Percentiles rank a stretch among this genome's conserved stretches.
Conservation (phyloP, 2,329 filamentous ascomycete species). For the Sporothrix brunneoviolacea region DNA sequence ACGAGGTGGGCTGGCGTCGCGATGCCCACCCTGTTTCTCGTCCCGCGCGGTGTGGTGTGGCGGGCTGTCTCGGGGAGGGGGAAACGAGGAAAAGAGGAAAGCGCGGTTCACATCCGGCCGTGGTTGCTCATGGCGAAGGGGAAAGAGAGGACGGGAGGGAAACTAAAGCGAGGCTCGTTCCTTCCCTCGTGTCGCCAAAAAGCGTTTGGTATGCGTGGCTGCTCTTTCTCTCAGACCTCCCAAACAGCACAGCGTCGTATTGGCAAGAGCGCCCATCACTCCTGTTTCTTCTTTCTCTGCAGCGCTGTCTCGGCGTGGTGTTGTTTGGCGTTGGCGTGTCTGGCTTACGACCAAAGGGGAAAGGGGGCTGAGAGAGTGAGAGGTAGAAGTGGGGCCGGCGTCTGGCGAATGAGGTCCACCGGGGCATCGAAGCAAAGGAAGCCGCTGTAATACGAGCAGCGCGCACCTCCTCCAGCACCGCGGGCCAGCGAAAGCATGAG, state of each 20-base stretch:
- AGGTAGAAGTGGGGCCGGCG: no score
- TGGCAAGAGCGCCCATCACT: slow-evolving; percentile 4
- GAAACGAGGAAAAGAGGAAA: not conserved
- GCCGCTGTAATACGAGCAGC: not conserved
- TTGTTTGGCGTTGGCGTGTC: not conserved
- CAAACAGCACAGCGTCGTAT: slow-evolving; percentile 3
- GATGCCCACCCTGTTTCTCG: not conserved
- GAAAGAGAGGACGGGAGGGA: not conserved
- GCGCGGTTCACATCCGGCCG: no score
- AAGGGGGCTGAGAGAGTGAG: no score
- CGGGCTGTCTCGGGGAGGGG: no score
- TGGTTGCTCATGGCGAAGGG: no score
- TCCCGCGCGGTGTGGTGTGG: not conserved
- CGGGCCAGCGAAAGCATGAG: no score
- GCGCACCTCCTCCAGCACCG: no score
- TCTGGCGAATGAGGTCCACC: no score
- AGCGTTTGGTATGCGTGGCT: no score
- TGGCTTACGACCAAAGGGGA: not conserved
- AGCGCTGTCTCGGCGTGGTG: not conserved
- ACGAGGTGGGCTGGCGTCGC: slow-evolving; percentile 1
- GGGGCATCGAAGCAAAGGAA: no score
- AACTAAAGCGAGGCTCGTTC: not conserved
- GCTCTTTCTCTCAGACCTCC: not conserved
- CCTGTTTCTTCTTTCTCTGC: slow-evolving; percentile 7
- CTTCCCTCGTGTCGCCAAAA: not conserved